Evolutionary conservation across 345 rosid genomes (phyloP).

Genomic region (Anacardium occidentale): DNA sequence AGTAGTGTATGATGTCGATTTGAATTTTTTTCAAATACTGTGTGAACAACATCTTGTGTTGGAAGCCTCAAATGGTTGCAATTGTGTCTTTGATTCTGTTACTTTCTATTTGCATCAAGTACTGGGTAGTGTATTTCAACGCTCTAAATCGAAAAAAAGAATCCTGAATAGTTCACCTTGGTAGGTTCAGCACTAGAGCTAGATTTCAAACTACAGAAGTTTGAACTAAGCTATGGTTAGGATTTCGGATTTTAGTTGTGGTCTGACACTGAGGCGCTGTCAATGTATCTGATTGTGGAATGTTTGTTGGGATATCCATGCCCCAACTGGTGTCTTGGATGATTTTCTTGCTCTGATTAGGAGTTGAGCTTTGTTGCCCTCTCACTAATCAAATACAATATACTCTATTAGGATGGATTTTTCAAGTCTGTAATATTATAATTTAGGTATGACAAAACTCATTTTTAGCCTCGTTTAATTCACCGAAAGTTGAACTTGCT

Average conservation of each 20-base stretch:
- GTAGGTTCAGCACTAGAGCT: background rate
- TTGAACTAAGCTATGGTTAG: background rate
- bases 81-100: background rate
- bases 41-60: background rate
- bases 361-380: background rate
- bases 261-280: background rate
- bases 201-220: background rate
- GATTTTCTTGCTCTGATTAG: background rate
- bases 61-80: background rate
- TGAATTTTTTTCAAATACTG: slow-evolving; percentile 10
- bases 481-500: too few species aligned
- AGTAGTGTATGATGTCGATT: slow-evolving; percentile 12
- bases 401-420: too few species aligned
- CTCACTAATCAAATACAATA: too few species aligned
- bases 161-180: background rate
- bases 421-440: too few species aligned
- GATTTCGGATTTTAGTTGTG: background rate
- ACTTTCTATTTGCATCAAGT: background rate
- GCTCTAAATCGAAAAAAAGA: background rate
- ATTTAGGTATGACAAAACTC: too few species aligned
- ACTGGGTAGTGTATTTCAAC: background rate
- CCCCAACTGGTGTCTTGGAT: background rate
- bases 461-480: too few species aligned
- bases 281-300: background rate
- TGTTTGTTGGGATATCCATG: background rate